phyloP scores from a whole-genome alignment of 495 filamentous ascomycete genomes.

The Podospora anserina region DNA sequence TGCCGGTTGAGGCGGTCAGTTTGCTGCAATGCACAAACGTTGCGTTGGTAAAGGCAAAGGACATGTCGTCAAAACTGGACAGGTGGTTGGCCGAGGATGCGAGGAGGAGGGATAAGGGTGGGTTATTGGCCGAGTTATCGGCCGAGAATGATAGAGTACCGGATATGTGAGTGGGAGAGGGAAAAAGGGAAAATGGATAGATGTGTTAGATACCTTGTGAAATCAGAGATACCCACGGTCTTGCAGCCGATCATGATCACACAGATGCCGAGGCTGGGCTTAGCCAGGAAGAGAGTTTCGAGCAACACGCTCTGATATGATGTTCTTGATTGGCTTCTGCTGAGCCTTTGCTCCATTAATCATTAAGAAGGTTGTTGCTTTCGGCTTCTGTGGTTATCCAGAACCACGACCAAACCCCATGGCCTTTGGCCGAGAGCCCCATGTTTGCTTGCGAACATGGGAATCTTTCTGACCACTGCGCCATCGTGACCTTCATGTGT shows the following conservation, averaged over 20 bases:
- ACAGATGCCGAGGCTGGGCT: not conserved
- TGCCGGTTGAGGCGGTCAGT: slow-evolving; percentile 70
- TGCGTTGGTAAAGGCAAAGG: slow-evolving; percentile 74
- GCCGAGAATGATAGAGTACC: slow-evolving; percentile 71
- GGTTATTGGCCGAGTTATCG: slow-evolving; percentile 71
- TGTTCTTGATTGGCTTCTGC: not conserved
- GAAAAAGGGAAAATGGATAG: slow-evolving; percentile 20
- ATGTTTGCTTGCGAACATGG: too few species aligned
- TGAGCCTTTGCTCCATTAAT: too few species aligned
- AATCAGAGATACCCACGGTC: slow-evolving; percentile 31
- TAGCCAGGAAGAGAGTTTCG: not conserved
- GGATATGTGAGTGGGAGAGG: slow-evolving; percentile 24
- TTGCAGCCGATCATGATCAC: not conserved
- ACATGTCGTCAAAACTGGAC: slow-evolving; percentile 68
- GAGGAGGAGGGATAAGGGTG: slow-evolving; percentile 68
- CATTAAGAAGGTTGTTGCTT: too few species aligned
- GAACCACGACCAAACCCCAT: too few species aligned
- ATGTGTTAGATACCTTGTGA: not conserved
- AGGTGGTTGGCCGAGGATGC: slow-evolving; percentile 70
- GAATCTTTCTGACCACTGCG: too few species aligned
- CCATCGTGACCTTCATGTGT: too few species aligned
- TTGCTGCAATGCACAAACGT: slow-evolving; percentile 66
- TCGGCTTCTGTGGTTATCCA: too few species aligned
- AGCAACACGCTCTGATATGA: not conserved
- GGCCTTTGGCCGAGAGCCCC: too few species aligned